Percentiles rank a stretch among this genome's conserved stretches.
Evolutionary conservation across 169 alveolate species (phyloP).

Genomic region (Neospora caninum): DNA sequence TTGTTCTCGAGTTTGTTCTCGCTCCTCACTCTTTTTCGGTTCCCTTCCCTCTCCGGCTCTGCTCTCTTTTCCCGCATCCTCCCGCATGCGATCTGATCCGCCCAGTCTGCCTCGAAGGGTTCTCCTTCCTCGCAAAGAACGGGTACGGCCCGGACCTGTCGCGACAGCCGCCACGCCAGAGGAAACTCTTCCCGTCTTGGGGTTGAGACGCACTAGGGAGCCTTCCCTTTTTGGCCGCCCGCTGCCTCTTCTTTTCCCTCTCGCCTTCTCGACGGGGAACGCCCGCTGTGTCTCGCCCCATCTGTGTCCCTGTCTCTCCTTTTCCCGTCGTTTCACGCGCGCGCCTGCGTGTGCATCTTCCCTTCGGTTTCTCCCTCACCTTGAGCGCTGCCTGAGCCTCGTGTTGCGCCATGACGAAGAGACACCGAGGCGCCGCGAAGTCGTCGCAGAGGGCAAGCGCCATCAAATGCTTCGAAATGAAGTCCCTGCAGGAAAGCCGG

Average conservation of each 20-base stretch:
- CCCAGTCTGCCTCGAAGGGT: too few species aligned
- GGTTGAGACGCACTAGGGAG: too few species aligned
- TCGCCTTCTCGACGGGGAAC: too few species aligned
- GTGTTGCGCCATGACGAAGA: background rate
- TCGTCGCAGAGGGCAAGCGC: conserved; percentile 41
- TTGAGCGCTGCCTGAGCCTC: conserved; percentile 17
- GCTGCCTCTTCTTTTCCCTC: background rate
- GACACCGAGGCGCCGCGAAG: conserved; percentile 39
- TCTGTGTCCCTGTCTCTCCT: too few species aligned
- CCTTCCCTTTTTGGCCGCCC: background rate
- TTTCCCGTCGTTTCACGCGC: background rate
- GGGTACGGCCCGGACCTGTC: too few species aligned
- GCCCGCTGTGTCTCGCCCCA: background rate
- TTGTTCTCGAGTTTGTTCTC: too few species aligned
- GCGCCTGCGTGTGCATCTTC: background rate
- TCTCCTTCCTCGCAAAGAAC: too few species aligned
- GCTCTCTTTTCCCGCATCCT: background rate
- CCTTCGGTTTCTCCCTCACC: background rate
- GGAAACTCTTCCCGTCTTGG: too few species aligned
- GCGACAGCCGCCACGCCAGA: too few species aligned
- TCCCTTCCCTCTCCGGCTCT: background rate
- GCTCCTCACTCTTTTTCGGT: too few species aligned
- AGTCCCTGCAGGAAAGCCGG: background rate
- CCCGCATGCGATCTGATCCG: too few species aligned
- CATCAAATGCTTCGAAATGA: background rate